A percentile compares a stretch with the other conserved stretches of the same genome.
phyloP scores from a whole-genome alignment of 805 yeast genomes.

The Ogataea thermomethanolica region DNA sequence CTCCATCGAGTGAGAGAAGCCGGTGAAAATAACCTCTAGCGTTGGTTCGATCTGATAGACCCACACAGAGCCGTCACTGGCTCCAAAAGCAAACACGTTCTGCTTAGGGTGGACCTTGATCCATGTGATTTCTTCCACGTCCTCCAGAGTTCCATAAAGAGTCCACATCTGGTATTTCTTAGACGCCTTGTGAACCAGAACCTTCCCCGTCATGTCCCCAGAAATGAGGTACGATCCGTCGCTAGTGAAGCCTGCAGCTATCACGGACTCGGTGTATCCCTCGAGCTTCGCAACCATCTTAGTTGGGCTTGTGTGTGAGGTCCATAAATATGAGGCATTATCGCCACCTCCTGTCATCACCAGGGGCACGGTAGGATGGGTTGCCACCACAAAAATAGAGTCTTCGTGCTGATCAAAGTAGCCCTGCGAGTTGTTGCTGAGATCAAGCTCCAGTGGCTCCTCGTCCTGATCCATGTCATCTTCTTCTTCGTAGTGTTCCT shows the following conservation, averaged over 20 bases:
- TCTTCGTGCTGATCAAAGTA: slow-evolving; percentile 90
- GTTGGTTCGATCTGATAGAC: slow-evolving; percentile 71
- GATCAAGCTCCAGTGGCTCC: slow-evolving; percentile 69
- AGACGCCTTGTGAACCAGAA: slow-evolving; percentile 65
- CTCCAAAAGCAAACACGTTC: slow-evolving; percentile 84
- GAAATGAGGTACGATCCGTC: slow-evolving; percentile 82
- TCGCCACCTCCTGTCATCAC: slow-evolving; percentile 97
- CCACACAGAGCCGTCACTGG: slow-evolving; percentile 92
- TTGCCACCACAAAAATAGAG: slow-evolving; percentile 75
- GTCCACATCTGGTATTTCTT: slow-evolving; percentile 86
- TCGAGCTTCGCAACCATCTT: slow-evolving; percentile 68
- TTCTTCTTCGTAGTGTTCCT: slow-evolving; percentile 34
- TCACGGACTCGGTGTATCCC: slow-evolving; percentile 87
- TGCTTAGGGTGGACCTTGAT: slow-evolving; percentile 73
- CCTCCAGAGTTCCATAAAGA: slow-evolving; percentile 65
- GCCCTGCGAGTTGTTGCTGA: slow-evolving; percentile 83
- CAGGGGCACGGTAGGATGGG: slow-evolving; percentile 81
- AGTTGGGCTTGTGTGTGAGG: slow-evolving; percentile 84
- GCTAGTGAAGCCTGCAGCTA: slow-evolving; percentile 75
- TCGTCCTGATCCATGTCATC: slow-evolving; percentile 40
- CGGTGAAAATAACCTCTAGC: slow-evolving; percentile 69
- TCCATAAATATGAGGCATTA: slow-evolving; percentile 85
- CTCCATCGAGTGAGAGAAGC: slow-evolving; percentile 76
- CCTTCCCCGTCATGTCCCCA: slow-evolving; percentile 92
- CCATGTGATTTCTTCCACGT: slow-evolving; percentile 90